Base-by-base conservation (phyloP, 306 rosid genomes). In the Canavalia gladiata region DNA sequence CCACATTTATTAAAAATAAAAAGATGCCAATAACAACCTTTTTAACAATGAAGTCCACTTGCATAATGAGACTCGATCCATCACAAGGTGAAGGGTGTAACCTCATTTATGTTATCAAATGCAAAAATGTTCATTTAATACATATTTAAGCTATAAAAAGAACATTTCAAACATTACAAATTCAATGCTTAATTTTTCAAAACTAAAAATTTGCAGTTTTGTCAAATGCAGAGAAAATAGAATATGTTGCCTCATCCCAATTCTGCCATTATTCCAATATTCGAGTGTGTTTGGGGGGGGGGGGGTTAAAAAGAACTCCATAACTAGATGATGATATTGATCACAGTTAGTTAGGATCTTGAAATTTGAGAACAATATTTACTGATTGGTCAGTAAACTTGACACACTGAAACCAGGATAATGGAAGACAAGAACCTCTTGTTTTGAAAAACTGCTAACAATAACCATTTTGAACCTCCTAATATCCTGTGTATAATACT, bases 401-500 rank as follows among this genome's bases (percentile, higher is more conserved):
- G 65, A 42, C 34, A 57, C 4, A 72, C 11, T 58, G 37, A 47
- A 80, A 70, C 64, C 39, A 68, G 4, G 71, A 67, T 45, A n/a
- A 33, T 51, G 55, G 34, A 70, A 47, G 25, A 11, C 63, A 80
- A 56, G 56, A 60, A 57, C 49, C 56, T 82, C 28, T 55, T 55
- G 43, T 35, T 55, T 8, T 37, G 49, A 42, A 58, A 25, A 57
- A 57, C 34, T 3, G 77, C 71, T 54, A 68, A 70, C 39, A 42
- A 54, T 69, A 43, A 7, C 11, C 66, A 41, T 76, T 47, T 68
- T 68, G 68, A 67, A 76, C 72, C 41, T 10, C 74, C 29, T 46
- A 47, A 5, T 31, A 31, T 63, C 65, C 56, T 41, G 33, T 51
- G 37, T 63, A 70, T n/a, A 70, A 58, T 25, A 60, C 42, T 81